Conservation (phyloP, 257 asterid genomes). For the Ophiorrhiza pumila region DNA sequence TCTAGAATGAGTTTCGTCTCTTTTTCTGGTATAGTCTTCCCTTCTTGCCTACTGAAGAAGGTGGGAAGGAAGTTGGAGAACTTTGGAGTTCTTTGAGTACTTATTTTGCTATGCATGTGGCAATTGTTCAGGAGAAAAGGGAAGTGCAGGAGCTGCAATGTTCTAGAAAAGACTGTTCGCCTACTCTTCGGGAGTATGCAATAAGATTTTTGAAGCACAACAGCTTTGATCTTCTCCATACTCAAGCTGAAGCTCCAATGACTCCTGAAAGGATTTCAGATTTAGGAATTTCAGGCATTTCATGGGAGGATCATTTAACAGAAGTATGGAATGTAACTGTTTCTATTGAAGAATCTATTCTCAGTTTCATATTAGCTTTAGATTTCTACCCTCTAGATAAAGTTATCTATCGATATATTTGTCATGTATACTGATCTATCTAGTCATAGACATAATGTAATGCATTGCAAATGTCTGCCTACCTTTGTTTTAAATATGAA, state of each 20-base stretch:
- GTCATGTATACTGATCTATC: not conserved
- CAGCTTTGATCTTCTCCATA: constrained; percentile 28
- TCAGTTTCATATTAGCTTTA: constrained; percentile 19
- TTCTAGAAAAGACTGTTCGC: constrained; percentile 37
- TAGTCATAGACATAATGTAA: not conserved
- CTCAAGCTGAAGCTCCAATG: constrained; percentile 54
- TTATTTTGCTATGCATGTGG: constrained; percentile 4
- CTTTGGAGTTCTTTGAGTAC: constrained; percentile 1
- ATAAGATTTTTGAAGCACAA: constrained; percentile 55
- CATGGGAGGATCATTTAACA: constrained; percentile 57
- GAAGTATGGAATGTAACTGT: constrained; percentile 46
- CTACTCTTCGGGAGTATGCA: constrained; percentile 63
- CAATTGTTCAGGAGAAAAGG: constrained; percentile 49
- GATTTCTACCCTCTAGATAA: not conserved
- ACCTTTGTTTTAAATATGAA: not conserved
- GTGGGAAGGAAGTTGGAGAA: not conserved
- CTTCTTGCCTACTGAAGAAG: not conserved
- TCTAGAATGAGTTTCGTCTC: not conserved
- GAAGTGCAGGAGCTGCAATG: constrained; percentile 48
- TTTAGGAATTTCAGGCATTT: constrained; percentile 43
- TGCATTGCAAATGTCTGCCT: not conserved
- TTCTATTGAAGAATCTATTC: not conserved
- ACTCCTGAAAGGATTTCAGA: constrained; percentile 65
- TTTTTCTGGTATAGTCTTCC: not conserved
- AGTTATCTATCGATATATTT: not conserved